Evolutionary conservation across 345 rosid species (phyloP).

Genomic region (Gossypium sturtianum): DNA sequence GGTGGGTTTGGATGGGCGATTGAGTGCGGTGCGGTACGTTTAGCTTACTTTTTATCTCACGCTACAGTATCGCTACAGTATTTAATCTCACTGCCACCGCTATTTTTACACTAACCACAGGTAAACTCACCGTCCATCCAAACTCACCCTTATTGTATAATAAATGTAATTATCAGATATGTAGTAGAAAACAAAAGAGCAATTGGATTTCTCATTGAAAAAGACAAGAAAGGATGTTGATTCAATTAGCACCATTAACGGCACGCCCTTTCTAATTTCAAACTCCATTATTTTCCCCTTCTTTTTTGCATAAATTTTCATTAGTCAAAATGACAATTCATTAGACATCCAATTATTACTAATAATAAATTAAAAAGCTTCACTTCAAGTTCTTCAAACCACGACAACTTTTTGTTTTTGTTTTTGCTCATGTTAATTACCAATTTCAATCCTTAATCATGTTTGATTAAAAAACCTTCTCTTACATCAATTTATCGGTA

Average conservation of each 20-base stretch:
- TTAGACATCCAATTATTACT: background rate
- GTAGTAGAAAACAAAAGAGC: background rate
- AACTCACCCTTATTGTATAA: background rate
- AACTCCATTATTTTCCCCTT: background rate
- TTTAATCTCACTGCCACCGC: too few species aligned
- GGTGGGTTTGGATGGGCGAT: too few species aligned
- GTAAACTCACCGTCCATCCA: too few species aligned
- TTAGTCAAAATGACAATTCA: background rate
- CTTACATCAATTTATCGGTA: too few species aligned
- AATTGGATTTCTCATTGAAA: background rate
- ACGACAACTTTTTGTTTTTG: background rate
- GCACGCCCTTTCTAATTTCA: background rate
- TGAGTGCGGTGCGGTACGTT: too few species aligned
- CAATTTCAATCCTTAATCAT: background rate
- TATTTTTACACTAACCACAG: too few species aligned
- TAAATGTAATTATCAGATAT: background rate
- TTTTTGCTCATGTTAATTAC: background rate
- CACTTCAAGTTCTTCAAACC: background rate
- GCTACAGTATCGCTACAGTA: too few species aligned
- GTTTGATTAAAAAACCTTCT: background rate
- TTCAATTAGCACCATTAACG: conserved; percentile 2
- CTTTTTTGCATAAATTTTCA: background rate
- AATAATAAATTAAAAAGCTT: background rate
- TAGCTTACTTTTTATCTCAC: too few species aligned
- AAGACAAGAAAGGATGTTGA: background rate